phyloP scores from a whole-genome alignment of 495 filamentous ascomycete species.

The Acidiella bohemica region DNA sequence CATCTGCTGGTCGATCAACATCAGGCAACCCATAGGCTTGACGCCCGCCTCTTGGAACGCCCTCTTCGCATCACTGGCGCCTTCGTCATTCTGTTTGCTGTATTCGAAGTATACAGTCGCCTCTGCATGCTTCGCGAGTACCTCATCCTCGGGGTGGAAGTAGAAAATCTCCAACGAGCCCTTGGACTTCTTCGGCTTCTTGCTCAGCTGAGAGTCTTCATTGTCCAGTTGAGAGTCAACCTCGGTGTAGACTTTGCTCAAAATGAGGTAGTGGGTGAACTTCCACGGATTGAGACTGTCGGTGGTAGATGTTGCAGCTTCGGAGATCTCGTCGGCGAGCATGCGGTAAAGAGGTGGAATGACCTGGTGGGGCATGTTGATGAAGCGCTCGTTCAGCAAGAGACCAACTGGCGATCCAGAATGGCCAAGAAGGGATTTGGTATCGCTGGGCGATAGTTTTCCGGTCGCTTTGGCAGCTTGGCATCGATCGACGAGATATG shows the following conservation, averaged over 20 bases:
- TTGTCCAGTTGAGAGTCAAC: conserved; percentile 68
- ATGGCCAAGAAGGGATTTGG: too few relatives aligned
- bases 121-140: conserved; percentile 57
- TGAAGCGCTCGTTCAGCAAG: conserved; percentile 75
- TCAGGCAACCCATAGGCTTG: conserved; percentile 51
- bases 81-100: conserved; percentile 59
- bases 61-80: conserved; percentile 75
- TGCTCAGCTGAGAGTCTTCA: conserved; percentile 48
- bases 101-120: conserved; percentile 58
- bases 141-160: conserved; percentile 96
- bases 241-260: conserved; percentile 84
- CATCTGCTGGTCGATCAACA: conserved; percentile 30
- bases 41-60: conserved; percentile 91
- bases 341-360: conserved; percentile 93
- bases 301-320: too few relatives aligned
- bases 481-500: too few relatives aligned
- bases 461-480: conserved; percentile 77
- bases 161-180: conserved; percentile 45
- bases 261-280: conserved; percentile 82
- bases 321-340: conserved; percentile 83
- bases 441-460: conserved; percentile 52
- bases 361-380: conserved; percentile 89
- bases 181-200: conserved; percentile 58
- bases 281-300: conserved; percentile 85
- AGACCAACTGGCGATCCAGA: conserved; percentile 74